Evolutionary conservation across 305 asterid species (phyloP).

Genomic region (Petunia hybrid): DNA sequence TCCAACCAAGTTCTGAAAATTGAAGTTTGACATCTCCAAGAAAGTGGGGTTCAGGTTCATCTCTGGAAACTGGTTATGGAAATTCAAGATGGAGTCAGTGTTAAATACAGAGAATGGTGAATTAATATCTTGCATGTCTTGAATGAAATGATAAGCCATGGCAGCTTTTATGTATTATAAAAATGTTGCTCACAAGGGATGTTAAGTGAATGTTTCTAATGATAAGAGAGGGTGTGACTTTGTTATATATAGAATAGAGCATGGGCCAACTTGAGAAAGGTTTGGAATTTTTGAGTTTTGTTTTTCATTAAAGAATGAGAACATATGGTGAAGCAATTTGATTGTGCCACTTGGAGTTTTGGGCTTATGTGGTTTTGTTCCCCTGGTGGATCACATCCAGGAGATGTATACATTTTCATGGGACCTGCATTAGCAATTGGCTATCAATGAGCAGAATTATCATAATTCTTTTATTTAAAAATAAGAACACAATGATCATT

Average conservation of each 20-base stretch:
- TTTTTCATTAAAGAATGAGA: not conserved
- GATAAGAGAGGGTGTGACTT: not conserved
- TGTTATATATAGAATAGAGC: conserved; percentile 6
- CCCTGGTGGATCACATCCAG: conserved; percentile 28
- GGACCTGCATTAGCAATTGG: conserved; percentile 15
- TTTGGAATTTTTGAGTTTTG: not conserved
- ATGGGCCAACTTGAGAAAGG: not conserved
- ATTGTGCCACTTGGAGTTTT: conserved; percentile 4
- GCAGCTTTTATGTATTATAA: not conserved
- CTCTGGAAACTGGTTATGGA: conserved; percentile 1
- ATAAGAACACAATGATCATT: no score
- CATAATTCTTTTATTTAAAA: no score
- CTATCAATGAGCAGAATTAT: not conserved
- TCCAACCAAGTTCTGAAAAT: conserved; percentile 16
- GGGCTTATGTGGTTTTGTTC: conserved; percentile 14
- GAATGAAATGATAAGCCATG: conserved; percentile 25
- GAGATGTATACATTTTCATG: conserved; percentile 10
- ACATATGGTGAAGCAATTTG: not conserved
- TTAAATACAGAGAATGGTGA: not conserved
- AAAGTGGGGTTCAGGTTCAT: conserved; percentile 4
- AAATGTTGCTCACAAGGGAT: conserved; percentile 1
- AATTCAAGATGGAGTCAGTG: not conserved
- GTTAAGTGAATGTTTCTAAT: not conserved
- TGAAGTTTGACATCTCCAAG: not conserved
- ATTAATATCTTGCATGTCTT: conserved; percentile 18